phyloP scores from a whole-genome alignment of 1,284 basidiomycete species.

The Somion occarium region DNA sequence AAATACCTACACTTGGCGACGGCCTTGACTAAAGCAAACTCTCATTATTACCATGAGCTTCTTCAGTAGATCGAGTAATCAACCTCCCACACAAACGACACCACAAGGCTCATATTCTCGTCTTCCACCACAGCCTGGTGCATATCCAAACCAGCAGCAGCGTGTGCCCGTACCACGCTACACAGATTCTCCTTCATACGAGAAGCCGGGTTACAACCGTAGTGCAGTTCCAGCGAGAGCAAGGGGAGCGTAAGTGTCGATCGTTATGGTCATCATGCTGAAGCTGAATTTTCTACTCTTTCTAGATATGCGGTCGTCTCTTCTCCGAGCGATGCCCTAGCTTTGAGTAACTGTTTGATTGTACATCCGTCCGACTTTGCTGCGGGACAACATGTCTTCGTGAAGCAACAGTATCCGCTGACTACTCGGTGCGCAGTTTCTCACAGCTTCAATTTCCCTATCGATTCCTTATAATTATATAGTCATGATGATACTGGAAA shows the following conservation, averaged over 20 bases:
- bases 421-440: slow-evolving; percentile 60
- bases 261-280: background rate
- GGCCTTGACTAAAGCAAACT: too few species aligned
- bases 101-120: slow-evolving; percentile 44
- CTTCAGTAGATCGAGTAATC: slow-evolving; percentile 38
- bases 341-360: slow-evolving; percentile 79
- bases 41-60: slow-evolving; percentile 30
- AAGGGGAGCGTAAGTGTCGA: slow-evolving; percentile 37
- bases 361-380: slow-evolving; percentile 76
- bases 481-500: slow-evolving; percentile 78
- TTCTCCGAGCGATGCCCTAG: slow-evolving; percentile 60
- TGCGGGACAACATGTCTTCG: slow-evolving; percentile 66
- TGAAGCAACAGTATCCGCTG: slow-evolving; percentile 65
- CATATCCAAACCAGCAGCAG: slow-evolving; percentile 9
- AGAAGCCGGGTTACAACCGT: slow-evolving; percentile 28
- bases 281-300: background rate
- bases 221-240: slow-evolving; percentile 25
- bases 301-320: slow-evolving; percentile 53
- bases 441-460: background rate
- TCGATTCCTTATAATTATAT: background rate
- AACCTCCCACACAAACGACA: slow-evolving; percentile 36
- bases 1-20: background rate
- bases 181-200: slow-evolving; percentile 46
- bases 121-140: slow-evolving; percentile 27
- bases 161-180: slow-evolving; percentile 37